Evolutionary conservation across 495 filamentous ascomycete genomes (phyloP), one percentile per base, ranked within the genome.

Genomic region (Peziza echinospora): DNA sequence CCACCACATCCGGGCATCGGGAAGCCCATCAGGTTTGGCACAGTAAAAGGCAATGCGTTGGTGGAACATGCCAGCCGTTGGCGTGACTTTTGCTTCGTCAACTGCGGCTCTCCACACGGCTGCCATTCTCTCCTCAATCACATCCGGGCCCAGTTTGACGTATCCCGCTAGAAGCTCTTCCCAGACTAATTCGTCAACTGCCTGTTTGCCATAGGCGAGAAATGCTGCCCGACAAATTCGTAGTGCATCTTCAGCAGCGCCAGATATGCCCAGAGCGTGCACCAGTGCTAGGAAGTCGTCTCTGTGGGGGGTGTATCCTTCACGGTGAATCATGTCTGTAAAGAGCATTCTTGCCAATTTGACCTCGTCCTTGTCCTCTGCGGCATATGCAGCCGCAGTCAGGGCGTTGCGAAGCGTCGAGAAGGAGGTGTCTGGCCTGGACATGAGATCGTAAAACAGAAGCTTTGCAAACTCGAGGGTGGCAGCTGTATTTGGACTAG

Each of bases 111-210:
- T 47, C 45, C 63, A 58, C 9, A 64, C 62, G 25, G 56, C 52
- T 3, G 72, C 44, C 10, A 82, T 58, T 47, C 72, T 66, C 54
- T 69, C 46, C 51, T 75, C 64, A 46, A 75, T 71, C n/a, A n/a
- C n/a, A n/a, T n/a, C n/a, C n/a, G n/a, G n/a, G 8, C 70, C 70
- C 50, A 82, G 74, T 48, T 64, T 63, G 11, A 73, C 75, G 51
- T 86, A 77, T 1, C 84, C 83, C 24, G 64, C 63, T 26, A 89
- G 52, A 5, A 85, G 64, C 10, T 60, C 55, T 2, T 67, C 61
- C 75, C 79, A 85, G n/a, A 70, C 46, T 41, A 2, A 11, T 7
- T n/a, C 10, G 19, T 25, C 53, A 5, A 11, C 41, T 24, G n/a
- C 30, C 4, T 22, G 26, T 8, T 41, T 24, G 9, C 30, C 30